These are phyloP conservation scores for Pseudogymnoascus sp. DNA, from an alignment of 2,329 filamentous ascomycete species.

Conservation along the genomic window DNA sequence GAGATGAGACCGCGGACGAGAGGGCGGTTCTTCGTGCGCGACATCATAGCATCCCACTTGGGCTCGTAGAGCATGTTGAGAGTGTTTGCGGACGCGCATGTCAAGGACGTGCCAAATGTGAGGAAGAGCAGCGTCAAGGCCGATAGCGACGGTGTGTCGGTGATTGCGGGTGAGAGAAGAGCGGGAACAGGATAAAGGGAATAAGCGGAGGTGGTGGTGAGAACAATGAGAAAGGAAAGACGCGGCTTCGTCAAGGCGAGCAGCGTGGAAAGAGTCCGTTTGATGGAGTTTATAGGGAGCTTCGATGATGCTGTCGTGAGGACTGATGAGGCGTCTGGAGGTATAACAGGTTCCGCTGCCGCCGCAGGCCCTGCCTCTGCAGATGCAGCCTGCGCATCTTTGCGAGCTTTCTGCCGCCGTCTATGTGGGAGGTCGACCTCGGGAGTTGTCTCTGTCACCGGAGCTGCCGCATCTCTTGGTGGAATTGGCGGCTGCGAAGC, in stretches of 20 bases:
- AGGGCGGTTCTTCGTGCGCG: conserved; percentile 81
- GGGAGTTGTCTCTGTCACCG: not conserved
- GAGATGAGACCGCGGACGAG: conserved; percentile 75
- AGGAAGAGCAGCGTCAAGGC: conserved; percentile 89
- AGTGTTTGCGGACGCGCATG: conserved; percentile 84
- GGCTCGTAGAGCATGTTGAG: conserved; percentile 97
- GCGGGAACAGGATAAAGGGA: conserved; percentile 87
- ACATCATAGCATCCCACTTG: conserved; percentile 84
- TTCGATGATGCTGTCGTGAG: conserved; percentile 44
- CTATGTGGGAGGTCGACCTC: conserved; percentile 23
- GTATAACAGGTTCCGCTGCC: conserved; percentile 26
- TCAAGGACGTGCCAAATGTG: conserved; percentile 79
- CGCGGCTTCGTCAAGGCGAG: conserved; percentile 94
- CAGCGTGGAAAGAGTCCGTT: conserved; percentile 67
- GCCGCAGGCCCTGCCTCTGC: conserved; percentile 15
- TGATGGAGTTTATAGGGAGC: conserved; percentile 42
- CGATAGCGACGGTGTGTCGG: conserved; percentile 67
- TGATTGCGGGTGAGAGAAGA: conserved; percentile 61
- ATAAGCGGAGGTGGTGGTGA: conserved; percentile 85
- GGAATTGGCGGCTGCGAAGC: conserved; percentile 5
- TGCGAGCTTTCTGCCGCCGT: conserved; percentile 19
- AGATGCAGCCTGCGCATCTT: conserved; percentile 15
- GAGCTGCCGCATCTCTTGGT: not conserved
- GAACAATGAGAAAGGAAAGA: conserved; percentile 80
- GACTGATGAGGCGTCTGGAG: conserved; percentile 45